Evolutionary conservation across 441 rosid species (phyloP).

Genomic region (Adansonia gregorii): DNA sequence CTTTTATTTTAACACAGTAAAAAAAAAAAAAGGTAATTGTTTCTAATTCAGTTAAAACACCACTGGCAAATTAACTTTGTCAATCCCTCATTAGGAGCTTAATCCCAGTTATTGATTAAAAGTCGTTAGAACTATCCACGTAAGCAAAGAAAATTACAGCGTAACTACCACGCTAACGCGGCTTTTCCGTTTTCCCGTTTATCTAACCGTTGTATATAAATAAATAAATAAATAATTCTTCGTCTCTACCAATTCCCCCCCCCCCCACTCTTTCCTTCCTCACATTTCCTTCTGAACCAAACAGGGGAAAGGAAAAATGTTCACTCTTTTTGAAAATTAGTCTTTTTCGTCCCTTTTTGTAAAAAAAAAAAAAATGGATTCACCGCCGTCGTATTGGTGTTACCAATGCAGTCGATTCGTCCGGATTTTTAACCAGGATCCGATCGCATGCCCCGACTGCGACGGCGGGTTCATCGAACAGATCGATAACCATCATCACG

Average conservation of each 20-base stretch:
- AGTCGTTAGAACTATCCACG: conserved; percentile 33
- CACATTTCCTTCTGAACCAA: background rate
- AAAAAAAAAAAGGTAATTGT: too few relatives aligned
- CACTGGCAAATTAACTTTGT: background rate
- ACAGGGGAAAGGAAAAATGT: conserved; percentile 12
- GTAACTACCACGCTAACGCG: conserved; percentile 35
- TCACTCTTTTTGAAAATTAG: conserved; percentile 9
- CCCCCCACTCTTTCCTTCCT: background rate
- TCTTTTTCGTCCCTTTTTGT: background rate
- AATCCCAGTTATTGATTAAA: background rate
- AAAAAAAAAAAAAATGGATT: conserved; percentile 27
- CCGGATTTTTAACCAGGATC: conserved; percentile 50
- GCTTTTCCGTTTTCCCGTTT: conserved; percentile 27
- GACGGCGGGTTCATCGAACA: conserved; percentile 79
- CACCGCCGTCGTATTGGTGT: conserved; percentile 77
- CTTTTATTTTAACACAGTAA: too few relatives aligned
- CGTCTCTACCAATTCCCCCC: background rate
- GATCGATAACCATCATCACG: conserved; percentile 46
- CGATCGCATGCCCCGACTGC: conserved; percentile 76
- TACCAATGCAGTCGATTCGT: conserved; percentile 77
- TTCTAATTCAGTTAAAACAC: too few relatives aligned
- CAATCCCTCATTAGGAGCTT: background rate
- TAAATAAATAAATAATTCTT: background rate
- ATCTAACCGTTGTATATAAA: background rate
- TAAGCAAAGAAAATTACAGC: conserved; percentile 14